Conservation (phyloP, 1,284 basidiomycete species). For the Rhodofomes roseus region DNA sequence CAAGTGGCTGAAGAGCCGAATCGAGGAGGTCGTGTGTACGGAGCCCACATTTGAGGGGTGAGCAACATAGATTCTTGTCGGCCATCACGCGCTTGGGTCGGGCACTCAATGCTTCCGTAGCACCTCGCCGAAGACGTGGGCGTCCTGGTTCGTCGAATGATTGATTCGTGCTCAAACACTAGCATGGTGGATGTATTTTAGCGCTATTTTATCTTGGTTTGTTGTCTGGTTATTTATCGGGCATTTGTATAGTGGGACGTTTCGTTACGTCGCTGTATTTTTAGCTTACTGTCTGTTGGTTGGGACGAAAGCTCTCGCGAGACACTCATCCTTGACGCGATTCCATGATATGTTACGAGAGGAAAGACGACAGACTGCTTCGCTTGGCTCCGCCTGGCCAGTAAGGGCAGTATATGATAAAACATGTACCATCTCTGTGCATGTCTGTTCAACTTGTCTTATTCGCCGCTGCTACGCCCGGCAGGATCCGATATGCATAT, state of each 20-base stretch:
- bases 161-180: neutral
- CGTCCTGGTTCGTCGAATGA: neutral
- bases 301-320: neutral
- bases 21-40: slow-evolving; percentile 56
- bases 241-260: neutral
- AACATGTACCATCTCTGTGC: too few relatives aligned
- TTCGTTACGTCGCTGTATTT: neutral
- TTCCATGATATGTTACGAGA: neutral
- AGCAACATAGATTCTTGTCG: neutral
- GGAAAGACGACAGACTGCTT: too few relatives aligned
- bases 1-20: slow-evolving; percentile 54
- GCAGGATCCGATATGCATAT: too few relatives aligned
- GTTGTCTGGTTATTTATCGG: neutral
- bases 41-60: slow-evolving; percentile 43
- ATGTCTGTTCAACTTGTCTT: too few relatives aligned
- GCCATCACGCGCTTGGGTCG: neutral
- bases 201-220: neutral
- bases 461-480: too few relatives aligned
- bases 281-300: neutral
- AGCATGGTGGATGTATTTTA: neutral
- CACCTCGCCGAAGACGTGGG: neutral
- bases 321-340: neutral
- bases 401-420: too few relatives aligned
- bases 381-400: too few relatives aligned
- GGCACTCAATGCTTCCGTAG: neutral